phyloP scores from a whole-genome alignment of 2,329 filamentous ascomycete species.

The Elsinoe arachidis region DNA sequence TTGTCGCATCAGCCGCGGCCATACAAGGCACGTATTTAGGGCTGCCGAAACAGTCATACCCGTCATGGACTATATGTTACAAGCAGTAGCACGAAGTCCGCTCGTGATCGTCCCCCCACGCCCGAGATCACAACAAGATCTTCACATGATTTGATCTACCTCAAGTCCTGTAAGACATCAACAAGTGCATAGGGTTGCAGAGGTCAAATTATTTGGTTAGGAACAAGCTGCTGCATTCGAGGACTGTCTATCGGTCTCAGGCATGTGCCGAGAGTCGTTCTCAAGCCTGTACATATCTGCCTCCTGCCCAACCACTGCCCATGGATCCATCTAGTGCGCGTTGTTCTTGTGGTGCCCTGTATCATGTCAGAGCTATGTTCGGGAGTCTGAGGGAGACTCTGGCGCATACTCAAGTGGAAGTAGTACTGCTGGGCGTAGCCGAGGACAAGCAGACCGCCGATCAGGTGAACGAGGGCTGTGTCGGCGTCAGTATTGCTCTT shows the following conservation, averaged over 20 bases:
- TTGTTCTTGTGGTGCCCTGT: conserved; percentile 99
- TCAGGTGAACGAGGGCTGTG: conserved; percentile 77
- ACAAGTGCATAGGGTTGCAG: no score
- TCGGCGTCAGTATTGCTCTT: conserved; percentile 15
- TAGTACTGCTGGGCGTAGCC: conserved; percentile 99
- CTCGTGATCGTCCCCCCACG: no score
- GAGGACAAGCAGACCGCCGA: conserved; percentile 66
- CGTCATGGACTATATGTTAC: no score
- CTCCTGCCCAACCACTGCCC: not conserved
- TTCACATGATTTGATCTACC: no score
- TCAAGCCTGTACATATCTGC: not conserved
- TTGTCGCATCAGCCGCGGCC: not conserved
- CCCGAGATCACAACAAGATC: no score
- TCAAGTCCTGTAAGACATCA: no score
- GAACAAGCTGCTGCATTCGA: not conserved
- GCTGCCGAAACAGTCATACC: not conserved
- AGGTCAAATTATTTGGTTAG: no score
- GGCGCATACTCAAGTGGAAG: conserved; percentile 90
- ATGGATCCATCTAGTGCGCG: conserved; percentile 60
- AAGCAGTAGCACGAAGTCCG: no score
- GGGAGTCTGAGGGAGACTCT: conserved; percentile 12
- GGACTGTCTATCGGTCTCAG: not conserved
- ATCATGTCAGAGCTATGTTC: conserved; percentile 11
- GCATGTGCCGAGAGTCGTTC: not conserved
- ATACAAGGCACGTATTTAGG: not conserved